Evolutionary conservation across 768 basidiomycete genomes (phyloP).

Genomic region (Russula virescens): DNA sequence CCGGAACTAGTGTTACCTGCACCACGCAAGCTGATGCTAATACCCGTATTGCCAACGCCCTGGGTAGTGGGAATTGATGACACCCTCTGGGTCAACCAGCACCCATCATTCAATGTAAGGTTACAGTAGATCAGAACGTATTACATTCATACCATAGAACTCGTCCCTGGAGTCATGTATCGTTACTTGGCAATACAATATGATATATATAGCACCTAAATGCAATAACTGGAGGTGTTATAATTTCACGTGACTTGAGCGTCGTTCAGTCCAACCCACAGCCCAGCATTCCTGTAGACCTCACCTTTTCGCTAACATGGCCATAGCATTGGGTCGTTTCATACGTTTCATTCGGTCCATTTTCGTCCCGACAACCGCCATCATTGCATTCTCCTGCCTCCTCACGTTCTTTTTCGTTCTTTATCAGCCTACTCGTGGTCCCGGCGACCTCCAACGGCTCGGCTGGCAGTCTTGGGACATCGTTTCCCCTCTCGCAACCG

Average conservation of each 20-base stretch:
- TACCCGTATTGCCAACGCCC: slow-evolving; percentile 34
- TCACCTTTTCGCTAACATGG: slow-evolving; percentile 24
- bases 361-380: slow-evolving; percentile 52
- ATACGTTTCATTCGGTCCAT: slow-evolving; percentile 50
- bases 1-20: slow-evolving; percentile 38
- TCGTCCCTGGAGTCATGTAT: too few species aligned
- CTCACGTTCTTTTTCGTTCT: slow-evolving; percentile 76
- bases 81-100: too few species aligned
- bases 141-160: too few species aligned
- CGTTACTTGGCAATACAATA: too few species aligned
- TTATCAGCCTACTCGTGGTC: slow-evolving; percentile 71
- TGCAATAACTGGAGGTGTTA: too few species aligned
- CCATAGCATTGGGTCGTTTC: slow-evolving; percentile 31
- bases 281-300: background rate
- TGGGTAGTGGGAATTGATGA: slow-evolving; percentile 6
- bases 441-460: slow-evolving; percentile 62
- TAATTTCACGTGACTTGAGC: too few species aligned
- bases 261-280: too few species aligned
- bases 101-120: too few species aligned
- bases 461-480: slow-evolving; percentile 90
- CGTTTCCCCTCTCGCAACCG: slow-evolving; percentile 34
- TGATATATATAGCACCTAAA: too few species aligned
- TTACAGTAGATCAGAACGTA: too few species aligned
- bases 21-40: slow-evolving; percentile 32
- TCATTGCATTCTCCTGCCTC: slow-evolving; percentile 63